Evolutionary conservation across 352 stramenopile genomes (phyloP).

Genomic region (Pythium phragmiticola): DNA sequence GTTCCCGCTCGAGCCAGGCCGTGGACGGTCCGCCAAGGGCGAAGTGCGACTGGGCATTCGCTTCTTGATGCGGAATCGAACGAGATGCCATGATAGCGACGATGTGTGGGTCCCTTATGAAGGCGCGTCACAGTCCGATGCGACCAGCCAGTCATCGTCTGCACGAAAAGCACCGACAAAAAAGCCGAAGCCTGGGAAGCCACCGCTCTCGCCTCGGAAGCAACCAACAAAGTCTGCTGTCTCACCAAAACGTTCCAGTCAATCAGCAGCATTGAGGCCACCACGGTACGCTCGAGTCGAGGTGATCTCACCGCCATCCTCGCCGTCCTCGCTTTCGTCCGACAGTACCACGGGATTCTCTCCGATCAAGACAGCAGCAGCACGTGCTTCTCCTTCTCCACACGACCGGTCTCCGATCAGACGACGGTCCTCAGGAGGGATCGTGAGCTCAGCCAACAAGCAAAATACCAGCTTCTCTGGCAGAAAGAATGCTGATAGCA

Average conservation of each 20-base stretch:
- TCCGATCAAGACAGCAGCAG: neutral
- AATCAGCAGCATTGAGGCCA: conserved; percentile 10
- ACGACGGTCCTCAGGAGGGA: conserved; percentile 9
- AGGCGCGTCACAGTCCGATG: neutral
- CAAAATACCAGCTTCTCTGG: neutral
- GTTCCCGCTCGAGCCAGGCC: conserved; percentile 51
- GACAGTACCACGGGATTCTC: conserved; percentile 18
- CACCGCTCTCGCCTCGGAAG: conserved; percentile 23
- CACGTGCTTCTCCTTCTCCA: neutral
- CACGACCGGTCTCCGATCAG: neutral
- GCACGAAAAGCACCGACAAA: neutral
- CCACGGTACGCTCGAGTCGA: conserved; percentile 36
- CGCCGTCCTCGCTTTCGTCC: conserved; percentile 51
- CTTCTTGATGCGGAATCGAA: conserved; percentile 35
- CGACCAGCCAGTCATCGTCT: neutral
- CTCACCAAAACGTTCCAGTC: neutral
- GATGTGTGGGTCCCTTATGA: conserved; percentile 37
- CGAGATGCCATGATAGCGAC: neutral
- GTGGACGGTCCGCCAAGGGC: conserved; percentile 33
- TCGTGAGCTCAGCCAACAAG: conserved; percentile 5
- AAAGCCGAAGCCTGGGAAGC: conserved; percentile 5
- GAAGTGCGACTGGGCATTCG: conserved; percentile 42
- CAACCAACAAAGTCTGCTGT: neutral
- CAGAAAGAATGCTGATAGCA: neutral
- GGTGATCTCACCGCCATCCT: conserved; percentile 52